Percentiles rank a stretch among this genome's conserved stretches.
These are phyloP conservation scores for Suillus ampliporus DNA, from an alignment of 768 basidiomycete genomes.

Conservation along the genomic window DNA sequence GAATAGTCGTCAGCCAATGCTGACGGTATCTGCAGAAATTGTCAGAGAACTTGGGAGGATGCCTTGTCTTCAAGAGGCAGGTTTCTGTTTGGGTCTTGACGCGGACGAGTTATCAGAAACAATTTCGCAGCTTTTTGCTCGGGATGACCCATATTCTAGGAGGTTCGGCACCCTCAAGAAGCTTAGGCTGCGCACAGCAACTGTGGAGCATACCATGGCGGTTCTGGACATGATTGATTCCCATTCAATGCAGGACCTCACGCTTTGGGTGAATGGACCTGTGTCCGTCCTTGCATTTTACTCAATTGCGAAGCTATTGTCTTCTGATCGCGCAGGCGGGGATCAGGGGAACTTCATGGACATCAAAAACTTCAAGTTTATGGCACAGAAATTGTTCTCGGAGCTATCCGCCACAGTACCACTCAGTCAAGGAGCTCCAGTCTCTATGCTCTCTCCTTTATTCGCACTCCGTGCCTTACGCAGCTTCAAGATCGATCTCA, in stretches of 20 bases:
- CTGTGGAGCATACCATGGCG: neutral
- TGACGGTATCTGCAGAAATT: neutral
- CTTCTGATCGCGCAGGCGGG: neutral
- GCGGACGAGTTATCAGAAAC: neutral
- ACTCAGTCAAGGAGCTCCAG: neutral
- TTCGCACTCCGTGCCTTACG: neutral
- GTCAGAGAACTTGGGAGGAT: conserved; percentile 3
- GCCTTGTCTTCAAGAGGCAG: neutral
- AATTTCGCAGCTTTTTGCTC: neutral
- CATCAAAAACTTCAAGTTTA: conserved; percentile 1
- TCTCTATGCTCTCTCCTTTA: neutral
- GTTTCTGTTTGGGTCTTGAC: neutral
- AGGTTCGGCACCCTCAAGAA: neutral
- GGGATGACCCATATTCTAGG: neutral
- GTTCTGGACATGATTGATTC: neutral
- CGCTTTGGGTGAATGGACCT: neutral
- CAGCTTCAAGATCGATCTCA: neutral
- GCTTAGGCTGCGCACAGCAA: neutral
- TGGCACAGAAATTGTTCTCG: neutral
- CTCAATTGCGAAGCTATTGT: neutral
- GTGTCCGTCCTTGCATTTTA: neutral
- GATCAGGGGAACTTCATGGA: neutral
- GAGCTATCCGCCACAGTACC: neutral
- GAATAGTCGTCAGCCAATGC: neutral
- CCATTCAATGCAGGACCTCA: neutral